Evolutionary conservation across 106 monocot species (phyloP).

Genomic region (Gastrodia elata): DNA sequence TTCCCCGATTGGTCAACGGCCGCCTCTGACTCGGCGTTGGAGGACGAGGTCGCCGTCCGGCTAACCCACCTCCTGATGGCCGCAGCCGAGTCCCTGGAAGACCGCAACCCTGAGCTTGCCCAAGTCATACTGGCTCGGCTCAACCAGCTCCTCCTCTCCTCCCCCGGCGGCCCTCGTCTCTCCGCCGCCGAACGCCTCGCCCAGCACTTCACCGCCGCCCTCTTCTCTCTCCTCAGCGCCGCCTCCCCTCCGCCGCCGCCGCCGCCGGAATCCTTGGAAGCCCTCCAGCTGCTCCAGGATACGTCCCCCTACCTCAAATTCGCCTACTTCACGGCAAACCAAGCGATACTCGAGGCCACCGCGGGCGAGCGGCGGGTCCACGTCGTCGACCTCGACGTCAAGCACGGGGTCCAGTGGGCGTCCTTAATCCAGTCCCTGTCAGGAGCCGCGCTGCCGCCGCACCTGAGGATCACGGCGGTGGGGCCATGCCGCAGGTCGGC

Average conservation of each 20-base stretch:
- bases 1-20: no score
- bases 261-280: conserved; percentile 21
- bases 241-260: background rate
- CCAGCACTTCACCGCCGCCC: conserved; percentile 41
- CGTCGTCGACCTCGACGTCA: conserved; percentile 42
- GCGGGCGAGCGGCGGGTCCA: conserved; percentile 29
- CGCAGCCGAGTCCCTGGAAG: conserved; percentile 22
- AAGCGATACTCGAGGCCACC: conserved; percentile 43
- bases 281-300: conserved; percentile 46
- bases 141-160: conserved; percentile 26
- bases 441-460: conserved; percentile 19
- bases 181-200: conserved; percentile 41
- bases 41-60: no score
- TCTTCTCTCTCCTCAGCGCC: conserved; percentile 26
- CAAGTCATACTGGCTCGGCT: conserved; percentile 61
- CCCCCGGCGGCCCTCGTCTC: background rate
- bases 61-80: conserved; percentile 35
- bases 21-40: no score
- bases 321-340: conserved; percentile 55
- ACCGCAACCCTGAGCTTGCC: conserved; percentile 29
- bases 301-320: conserved; percentile 54
- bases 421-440: conserved; percentile 47
- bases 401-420: conserved; percentile 45
- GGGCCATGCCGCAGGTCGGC: conserved; percentile 3
- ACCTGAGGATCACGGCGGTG: conserved; percentile 47